Base-by-base conservation (phyloP, 2,329 filamentous ascomycete species). In the Alternaria postmessia region DNA sequence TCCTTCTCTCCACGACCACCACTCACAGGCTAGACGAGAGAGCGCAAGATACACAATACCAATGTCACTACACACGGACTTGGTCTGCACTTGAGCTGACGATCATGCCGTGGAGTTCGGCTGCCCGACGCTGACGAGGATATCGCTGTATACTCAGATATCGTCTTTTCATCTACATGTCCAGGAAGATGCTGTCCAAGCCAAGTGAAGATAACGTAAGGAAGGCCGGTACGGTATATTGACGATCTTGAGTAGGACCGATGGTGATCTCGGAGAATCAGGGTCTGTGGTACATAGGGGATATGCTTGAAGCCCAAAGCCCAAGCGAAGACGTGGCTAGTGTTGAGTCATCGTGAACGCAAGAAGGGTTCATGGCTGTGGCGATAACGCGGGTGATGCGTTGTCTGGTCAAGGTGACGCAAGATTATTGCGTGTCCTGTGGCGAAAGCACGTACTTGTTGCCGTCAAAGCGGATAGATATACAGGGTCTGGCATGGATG, bases 331-430 rank as follows among this genome's bases (percentile, higher is more conserved):
- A 49, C 46, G 46, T 49, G 46, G 32, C 32, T 49, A 49, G 46
- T 49, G 14, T 36, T 20, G 16, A 38, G n/a, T 9, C 36, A 9
- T 20, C 16, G 32, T 26, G 46, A 49, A 49, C 46, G 46, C 20
- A 48, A 48, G 46, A 48, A 48, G 46, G 46, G 46, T 48, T 48
- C 46, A 48, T 48, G 30, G 46, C 46, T 24, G 46, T 16, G 46
- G 30, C 46, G 46, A 38, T 6, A 38, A n/a, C 16, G 34, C 34
- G 16, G 7, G 30, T 48, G 46, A 24, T 36, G 46, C 46, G 46
- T 24, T 48, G 30, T 32, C 46, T 36, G 36, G 46, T 48, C 30
- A 30, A 48, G 30, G 34, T 48, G 30, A 48, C 46, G 28, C 18
- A 48, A 34, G 7, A 34, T 20, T 8, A 16, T 48, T 48, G 30